phyloP scores from a whole-genome alignment of 2,329 filamentous ascomycete species.

The Diaporthe sp. region DNA sequence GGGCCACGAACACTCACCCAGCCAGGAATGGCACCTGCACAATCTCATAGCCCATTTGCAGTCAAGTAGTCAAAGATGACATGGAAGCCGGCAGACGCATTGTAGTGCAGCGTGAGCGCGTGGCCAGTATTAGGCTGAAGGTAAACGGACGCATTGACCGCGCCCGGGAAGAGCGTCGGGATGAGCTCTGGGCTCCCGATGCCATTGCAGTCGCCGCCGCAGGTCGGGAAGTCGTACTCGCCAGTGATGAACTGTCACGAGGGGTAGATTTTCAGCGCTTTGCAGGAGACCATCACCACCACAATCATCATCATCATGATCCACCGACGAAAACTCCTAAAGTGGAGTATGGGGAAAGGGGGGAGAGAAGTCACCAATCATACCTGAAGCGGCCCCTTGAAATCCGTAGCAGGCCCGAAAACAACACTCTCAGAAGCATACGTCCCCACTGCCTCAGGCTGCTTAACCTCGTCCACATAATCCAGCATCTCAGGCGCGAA shows the following conservation, averaged over 20 bases:
- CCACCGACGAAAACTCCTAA: neutral
- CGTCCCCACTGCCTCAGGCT: conserved; percentile 47
- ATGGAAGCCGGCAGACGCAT: conserved; percentile 46
- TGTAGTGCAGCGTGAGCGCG: conserved; percentile 47
- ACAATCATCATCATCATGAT: neutral
- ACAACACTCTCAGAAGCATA: conserved; percentile 41
- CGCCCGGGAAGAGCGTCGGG: conserved; percentile 43
- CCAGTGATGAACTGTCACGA: conserved; percentile 43
- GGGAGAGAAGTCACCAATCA: neutral
- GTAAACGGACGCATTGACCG: conserved; percentile 40
- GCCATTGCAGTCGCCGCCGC: conserved; percentile 49
- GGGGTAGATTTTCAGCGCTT: neutral
- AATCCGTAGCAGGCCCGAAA: conserved; percentile 39
- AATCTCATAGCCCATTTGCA: conserved; percentile 6
- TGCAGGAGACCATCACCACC: neutral
- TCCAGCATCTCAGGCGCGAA: conserved; percentile 46
- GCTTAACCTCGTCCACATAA: conserved; percentile 45
- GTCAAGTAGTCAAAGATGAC: conserved; percentile 41
- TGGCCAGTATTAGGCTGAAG: conserved; percentile 51
- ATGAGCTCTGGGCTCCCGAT: conserved; percentile 22
- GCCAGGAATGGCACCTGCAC: neutral
- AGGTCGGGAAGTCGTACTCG: conserved; percentile 48
- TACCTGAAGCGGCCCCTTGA: conserved; percentile 44
- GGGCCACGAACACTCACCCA: neutral
- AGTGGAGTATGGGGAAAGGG: neutral